These are phyloP conservation scores for Sphagnum fallax DNA, from an alignment of 228 moss, liverwort and hornwort genomes.

Conservation along the genomic window DNA sequence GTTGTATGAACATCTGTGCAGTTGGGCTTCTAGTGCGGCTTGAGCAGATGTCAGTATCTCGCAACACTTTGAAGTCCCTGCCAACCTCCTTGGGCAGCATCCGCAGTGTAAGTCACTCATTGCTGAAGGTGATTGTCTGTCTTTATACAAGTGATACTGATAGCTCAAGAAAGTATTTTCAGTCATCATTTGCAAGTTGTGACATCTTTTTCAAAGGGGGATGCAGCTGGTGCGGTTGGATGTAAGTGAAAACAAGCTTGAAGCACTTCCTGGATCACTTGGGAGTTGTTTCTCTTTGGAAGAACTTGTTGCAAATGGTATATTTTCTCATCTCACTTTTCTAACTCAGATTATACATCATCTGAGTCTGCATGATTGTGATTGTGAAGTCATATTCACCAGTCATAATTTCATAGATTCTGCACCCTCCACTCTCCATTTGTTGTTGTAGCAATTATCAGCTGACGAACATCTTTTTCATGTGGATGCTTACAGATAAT, in stretches of 20 bases:
- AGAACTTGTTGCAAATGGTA: conserved; percentile 52
- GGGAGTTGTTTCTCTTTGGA: conserved; percentile 60
- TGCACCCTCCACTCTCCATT: too few relatives aligned
- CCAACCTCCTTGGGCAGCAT: conserved; percentile 53
- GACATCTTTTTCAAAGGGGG: neutral
- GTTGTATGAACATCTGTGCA: conserved; percentile 18
- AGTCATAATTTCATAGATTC: too few relatives aligned
- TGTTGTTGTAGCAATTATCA: too few relatives aligned
- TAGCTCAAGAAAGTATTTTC: too few relatives aligned
- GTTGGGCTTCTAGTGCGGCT: conserved; percentile 51
- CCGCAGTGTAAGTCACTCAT: conserved; percentile 23
- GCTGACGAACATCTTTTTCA: too few relatives aligned
- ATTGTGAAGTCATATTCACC: too few relatives aligned
- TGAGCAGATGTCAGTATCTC: conserved; percentile 47
- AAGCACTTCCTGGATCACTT: conserved; percentile 40
- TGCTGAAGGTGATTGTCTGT: neutral
- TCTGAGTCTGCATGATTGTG: neutral
- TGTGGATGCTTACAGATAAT: conserved; percentile 24
- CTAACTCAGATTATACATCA: neutral
- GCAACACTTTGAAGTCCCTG: conserved; percentile 42
- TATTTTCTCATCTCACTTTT: neutral
- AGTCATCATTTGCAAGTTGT: neutral
- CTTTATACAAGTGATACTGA: neutral
- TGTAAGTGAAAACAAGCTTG: conserved; percentile 40
- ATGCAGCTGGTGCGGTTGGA: conserved; percentile 46